Evolutionary conservation across 169 alveolate species (phyloP).

Genomic region (Pseudocohnilembus persalinus): DNA sequence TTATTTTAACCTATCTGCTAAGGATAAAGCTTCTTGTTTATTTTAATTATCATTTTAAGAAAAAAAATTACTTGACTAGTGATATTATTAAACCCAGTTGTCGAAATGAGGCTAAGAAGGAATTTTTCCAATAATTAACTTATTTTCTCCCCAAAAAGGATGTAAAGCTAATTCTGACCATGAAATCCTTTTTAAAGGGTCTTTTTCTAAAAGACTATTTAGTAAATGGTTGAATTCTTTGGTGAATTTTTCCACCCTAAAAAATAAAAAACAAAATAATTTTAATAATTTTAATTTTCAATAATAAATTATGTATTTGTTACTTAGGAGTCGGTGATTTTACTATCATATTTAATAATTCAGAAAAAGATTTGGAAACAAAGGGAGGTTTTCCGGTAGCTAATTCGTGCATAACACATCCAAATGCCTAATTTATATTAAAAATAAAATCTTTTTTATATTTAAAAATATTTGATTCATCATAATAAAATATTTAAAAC

Average conservation of each 20-base stretch:
- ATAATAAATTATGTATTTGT: not conserved
- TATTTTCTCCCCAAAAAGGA: constrained; percentile 67
- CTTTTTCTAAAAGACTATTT: constrained; percentile 69
- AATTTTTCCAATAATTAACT: constrained; percentile 20
- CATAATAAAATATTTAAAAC: not conserved
- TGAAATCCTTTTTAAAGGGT: constrained; percentile 74
- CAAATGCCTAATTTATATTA: constrained; percentile 46
- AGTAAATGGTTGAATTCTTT: constrained; percentile 67
- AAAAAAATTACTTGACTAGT: not conserved
- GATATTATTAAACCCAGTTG: constrained; percentile 32
- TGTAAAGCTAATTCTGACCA: constrained; percentile 81
- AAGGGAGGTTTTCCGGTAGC: constrained; percentile 90
- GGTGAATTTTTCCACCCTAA: constrained; percentile 55
- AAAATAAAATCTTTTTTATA: too few species aligned
- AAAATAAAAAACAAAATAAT: not conserved
- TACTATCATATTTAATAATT: constrained; percentile 64
- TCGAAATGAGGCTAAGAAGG: constrained; percentile 77
- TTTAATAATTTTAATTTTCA: too few species aligned
- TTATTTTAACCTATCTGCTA: not conserved
- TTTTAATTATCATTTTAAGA: too few species aligned
- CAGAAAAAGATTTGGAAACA: constrained; percentile 63
- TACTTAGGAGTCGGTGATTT: constrained; percentile 48
- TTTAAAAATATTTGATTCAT: too few species aligned
- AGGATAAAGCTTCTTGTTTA: not conserved
- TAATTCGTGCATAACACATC: constrained; percentile 80